These are phyloP conservation scores for Pythium phragmitis DNA, from an alignment of 352 stramenopile species.

Conservation along the genomic window DNA sequence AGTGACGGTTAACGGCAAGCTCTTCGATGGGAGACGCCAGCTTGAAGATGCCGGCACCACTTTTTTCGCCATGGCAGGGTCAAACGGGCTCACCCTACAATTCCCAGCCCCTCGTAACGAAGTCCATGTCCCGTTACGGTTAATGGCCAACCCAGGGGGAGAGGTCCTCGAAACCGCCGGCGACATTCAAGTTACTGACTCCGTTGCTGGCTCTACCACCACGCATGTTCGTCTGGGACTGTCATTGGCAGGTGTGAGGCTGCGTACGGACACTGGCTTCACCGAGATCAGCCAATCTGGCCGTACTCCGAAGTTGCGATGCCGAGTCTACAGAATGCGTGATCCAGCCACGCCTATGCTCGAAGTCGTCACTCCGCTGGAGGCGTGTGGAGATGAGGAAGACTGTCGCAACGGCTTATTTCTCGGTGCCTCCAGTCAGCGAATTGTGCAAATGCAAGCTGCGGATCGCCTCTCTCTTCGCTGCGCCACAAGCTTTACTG, in stretches of 20 bases:
- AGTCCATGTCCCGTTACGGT: constrained; percentile 4
- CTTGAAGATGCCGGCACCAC: not conserved
- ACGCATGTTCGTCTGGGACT: constrained; percentile 14
- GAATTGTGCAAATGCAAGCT: constrained; percentile 30
- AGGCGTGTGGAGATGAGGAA: constrained; percentile 33
- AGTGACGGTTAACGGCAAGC: constrained; percentile 57
- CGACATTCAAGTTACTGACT: not conserved
- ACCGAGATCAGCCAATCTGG: not conserved
- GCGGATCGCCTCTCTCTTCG: constrained; percentile 41
- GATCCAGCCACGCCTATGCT: constrained; percentile 22
- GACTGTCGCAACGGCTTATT: constrained; percentile 49
- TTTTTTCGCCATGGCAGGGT: constrained; percentile 7
- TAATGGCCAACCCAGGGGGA: constrained; percentile 1
- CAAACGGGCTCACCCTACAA: not conserved
- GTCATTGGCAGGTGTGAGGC: constrained; percentile 8
- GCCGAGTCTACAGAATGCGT: constrained; percentile 17
- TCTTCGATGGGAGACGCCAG: constrained; percentile 2
- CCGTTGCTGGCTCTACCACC: not conserved
- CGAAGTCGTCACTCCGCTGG: constrained; percentile 36
- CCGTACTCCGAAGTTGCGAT: constrained; percentile 15
- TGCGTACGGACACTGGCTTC: not conserved
- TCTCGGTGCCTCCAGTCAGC: constrained; percentile 38
- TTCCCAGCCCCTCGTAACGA: constrained; percentile 2
- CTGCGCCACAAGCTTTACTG: constrained; percentile 31
- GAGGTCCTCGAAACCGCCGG: not conserved